These are phyloP conservation scores for Cystobasidium pallidum DNA, from an alignment of 1,284 basidiomycete species.

Conservation along the genomic window DNA sequence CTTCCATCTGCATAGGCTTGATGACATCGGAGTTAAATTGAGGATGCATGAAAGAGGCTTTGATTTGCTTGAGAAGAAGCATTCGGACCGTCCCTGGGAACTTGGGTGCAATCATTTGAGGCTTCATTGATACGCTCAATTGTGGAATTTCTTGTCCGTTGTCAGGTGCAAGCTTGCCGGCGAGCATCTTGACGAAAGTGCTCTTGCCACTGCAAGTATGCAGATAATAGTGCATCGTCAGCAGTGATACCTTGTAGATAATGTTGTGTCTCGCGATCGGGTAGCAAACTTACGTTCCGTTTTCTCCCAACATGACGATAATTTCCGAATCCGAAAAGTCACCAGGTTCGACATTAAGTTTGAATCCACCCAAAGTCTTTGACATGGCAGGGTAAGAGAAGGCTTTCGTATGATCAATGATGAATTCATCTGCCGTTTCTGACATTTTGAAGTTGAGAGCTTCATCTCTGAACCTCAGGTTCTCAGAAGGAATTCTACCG, in stretches of 20 bases:
- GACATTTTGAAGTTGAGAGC: constrained; percentile 93
- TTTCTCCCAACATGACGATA: constrained; percentile 95
- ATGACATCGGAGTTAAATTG: constrained; percentile 96
- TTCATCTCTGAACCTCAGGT: constrained; percentile 92
- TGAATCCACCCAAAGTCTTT: constrained; percentile 90
- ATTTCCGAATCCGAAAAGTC: constrained; percentile 95
- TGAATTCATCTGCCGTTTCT: constrained; percentile 85
- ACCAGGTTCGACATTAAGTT: constrained; percentile 83
- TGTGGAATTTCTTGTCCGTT: constrained; percentile 75
- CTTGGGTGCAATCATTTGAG: constrained; percentile 92
- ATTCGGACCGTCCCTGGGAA: constrained; percentile 91
- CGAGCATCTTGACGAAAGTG: constrained; percentile 88
- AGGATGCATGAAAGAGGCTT: constrained; percentile 87
- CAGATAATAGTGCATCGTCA: neutral
- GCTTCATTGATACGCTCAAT: constrained; percentile 85
- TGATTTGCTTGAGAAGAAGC: constrained; percentile 90
- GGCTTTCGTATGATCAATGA: constrained; percentile 78
- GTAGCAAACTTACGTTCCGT: constrained; percentile 76
- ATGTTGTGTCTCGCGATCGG: no score
- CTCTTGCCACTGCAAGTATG: constrained; percentile 70
- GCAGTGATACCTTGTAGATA: no score
- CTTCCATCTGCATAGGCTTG: constrained; percentile 89
- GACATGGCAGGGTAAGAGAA: constrained; percentile 92
- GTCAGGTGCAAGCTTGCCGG: constrained; percentile 82
- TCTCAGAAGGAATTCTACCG: constrained; percentile 97